Conservation (phyloP, 352 stramenopile species). For the Phytopythium oedochilum region DNA sequence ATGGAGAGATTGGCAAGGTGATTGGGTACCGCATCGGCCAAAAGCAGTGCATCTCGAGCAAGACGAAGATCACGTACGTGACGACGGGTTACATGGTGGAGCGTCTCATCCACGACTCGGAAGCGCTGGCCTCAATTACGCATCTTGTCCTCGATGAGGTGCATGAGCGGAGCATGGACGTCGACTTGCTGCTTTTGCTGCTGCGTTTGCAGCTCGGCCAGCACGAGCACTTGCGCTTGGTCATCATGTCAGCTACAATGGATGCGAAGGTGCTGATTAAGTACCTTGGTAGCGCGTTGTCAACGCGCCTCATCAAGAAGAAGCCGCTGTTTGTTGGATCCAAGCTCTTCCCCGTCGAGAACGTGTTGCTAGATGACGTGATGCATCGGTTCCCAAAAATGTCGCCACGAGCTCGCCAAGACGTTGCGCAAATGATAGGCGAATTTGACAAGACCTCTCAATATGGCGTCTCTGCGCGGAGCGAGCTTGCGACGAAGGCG, state of each 20-base stretch:
- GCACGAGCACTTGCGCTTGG: constrained; percentile 72
- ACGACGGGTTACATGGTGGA: constrained; percentile 97
- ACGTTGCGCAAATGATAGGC: constrained; percentile 36
- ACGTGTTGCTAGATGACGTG: constrained; percentile 61
- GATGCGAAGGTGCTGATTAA: constrained; percentile 89
- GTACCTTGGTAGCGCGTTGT: constrained; percentile 71
- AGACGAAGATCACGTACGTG: constrained; percentile 94
- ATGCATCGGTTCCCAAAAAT: constrained; percentile 34
- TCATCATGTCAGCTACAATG: constrained; percentile 97
- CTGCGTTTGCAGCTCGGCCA: constrained; percentile 72
- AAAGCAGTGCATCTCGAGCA: constrained; percentile 85
- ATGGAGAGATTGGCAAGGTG: constrained; percentile 53
- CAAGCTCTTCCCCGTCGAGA: constrained; percentile 70
- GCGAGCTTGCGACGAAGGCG: constrained; percentile 37
- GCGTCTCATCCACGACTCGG: constrained; percentile 90
- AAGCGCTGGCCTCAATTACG: constrained; percentile 85
- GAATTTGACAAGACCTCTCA: constrained; percentile 33
- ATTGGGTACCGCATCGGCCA: constrained; percentile 88
- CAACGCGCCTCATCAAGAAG: constrained; percentile 39
- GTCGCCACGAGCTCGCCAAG: constrained; percentile 24
- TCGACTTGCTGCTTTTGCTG: constrained; percentile 93
- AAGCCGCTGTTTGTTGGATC: constrained; percentile 79
- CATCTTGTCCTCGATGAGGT: constrained; percentile 97
- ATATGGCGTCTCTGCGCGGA: constrained; percentile 27
- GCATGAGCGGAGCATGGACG: constrained; percentile 93